Percentiles rank a stretch among this genome's conserved stretches.
Evolutionary conservation across 495 filamentous ascomycete species (phyloP).

Genomic region (Penicillium desertorum): DNA sequence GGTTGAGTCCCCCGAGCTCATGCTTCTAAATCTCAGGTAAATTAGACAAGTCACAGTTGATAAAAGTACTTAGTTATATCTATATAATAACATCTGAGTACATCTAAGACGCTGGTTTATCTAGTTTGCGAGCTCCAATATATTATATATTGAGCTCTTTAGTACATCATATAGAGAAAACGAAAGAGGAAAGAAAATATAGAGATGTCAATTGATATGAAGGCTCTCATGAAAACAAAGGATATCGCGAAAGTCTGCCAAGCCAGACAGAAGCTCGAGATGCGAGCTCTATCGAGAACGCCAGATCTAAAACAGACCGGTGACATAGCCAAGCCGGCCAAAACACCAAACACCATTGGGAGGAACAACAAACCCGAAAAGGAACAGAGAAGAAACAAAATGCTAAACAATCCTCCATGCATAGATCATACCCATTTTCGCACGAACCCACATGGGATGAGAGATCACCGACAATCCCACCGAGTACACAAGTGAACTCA

Average conservation of each 20-base stretch:
- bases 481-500: background rate
- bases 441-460: background rate
- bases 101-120: background rate
- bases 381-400: slow-evolving; percentile 15
- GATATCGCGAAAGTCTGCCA: background rate
- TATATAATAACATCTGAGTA: background rate
- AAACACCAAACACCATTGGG: slow-evolving; percentile 13
- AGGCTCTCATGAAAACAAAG: background rate
- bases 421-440: slow-evolving; percentile 8
- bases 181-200: background rate
- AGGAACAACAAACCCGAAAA: slow-evolving; percentile 13
- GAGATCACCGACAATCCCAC: background rate
- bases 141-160: background rate
- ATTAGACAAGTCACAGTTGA: slow-evolving; percentile 1
- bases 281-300: slow-evolving; percentile 1
- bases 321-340: background rate
- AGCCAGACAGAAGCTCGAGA: background rate
- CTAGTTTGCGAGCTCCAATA: background rate
- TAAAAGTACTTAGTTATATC: slow-evolving; percentile 8
- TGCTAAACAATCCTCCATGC: slow-evolving; percentile 18
- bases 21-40: slow-evolving; percentile 62
- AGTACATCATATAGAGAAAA: background rate
- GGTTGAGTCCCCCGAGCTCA: slow-evolving; percentile 79
- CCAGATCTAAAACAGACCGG: slow-evolving; percentile 11
- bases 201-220: slow-evolving; percentile 5